These are phyloP conservation scores for Hypholoma fasciculare DNA, from an alignment of 768 basidiomycete genomes.

Conservation along the genomic window DNA sequence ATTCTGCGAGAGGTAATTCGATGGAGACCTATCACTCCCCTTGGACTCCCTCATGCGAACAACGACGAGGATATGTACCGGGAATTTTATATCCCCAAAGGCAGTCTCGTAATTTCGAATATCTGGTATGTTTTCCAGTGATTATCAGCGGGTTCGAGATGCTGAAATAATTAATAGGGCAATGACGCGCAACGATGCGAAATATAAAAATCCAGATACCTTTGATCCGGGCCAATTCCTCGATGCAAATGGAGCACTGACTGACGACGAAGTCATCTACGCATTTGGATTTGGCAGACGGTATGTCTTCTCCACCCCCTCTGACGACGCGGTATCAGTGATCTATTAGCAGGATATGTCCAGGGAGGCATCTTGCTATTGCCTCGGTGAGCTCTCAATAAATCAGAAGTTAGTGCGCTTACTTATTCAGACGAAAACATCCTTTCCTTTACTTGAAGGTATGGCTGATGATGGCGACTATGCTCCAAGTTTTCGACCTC, in stretches of 20 bases:
- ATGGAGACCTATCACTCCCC: conserved; percentile 16
- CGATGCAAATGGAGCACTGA: conserved; percentile 10
- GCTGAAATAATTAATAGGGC: conserved; percentile 10
- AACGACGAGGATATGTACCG: conserved; percentile 24
- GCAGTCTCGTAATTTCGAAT: conserved; percentile 12
- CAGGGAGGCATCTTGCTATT: conserved; percentile 8
- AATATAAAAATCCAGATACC: conserved; percentile 21
- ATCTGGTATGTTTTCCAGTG: conserved; percentile 13
- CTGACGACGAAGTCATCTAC: conserved; percentile 7
- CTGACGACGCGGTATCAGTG: background rate
- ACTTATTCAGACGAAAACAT: background rate
- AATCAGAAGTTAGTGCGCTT: background rate
- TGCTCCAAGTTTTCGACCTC: no score
- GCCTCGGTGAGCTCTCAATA: background rate
- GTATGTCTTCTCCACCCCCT: conserved; percentile 6
- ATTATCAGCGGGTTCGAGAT: background rate
- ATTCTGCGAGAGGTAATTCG: conserved; percentile 16
- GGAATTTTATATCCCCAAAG: conserved; percentile 18
- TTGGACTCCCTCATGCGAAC: conserved; percentile 21
- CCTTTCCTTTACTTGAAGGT: background rate
- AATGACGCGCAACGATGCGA: conserved; percentile 19
- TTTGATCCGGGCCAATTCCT: conserved; percentile 29
- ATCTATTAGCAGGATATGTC: conserved; percentile 4
- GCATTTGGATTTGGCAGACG: conserved; percentile 21
- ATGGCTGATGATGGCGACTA: no score